Evolutionary conservation across 352 stramenopile species (phyloP).

Genomic region (Thalassiosira hispida): DNA sequence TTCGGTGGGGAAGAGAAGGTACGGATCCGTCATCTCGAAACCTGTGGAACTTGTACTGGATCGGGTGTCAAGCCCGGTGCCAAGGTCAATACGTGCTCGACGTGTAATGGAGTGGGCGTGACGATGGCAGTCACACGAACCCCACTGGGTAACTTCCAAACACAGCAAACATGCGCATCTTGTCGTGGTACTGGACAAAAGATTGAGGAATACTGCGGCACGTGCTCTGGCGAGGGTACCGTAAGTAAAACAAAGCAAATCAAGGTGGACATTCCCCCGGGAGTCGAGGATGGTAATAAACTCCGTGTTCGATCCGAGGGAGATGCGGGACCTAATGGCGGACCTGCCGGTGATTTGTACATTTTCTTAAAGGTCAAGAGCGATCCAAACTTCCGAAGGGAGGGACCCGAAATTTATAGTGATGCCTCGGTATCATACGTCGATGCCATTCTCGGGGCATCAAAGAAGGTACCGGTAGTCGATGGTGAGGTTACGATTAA

Average conservation of each 20-base stretch:
- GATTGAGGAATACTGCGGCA: slow-evolving; percentile 88
- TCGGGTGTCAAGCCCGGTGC: slow-evolving; percentile 83
- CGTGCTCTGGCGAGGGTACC: slow-evolving; percentile 85
- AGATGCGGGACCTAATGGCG: slow-evolving; percentile 86
- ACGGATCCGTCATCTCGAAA: slow-evolving; percentile 83
- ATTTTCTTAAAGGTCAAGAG: slow-evolving; percentile 88
- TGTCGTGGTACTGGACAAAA: slow-evolving; percentile 86
- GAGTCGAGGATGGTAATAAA: slow-evolving; percentile 88
- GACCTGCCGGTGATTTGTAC: slow-evolving; percentile 86
- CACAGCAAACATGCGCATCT: slow-evolving; percentile 85
- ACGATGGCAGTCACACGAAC: slow-evolving; percentile 86
- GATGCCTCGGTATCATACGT: slow-evolving; percentile 84
- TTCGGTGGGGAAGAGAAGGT: slow-evolving; percentile 86
- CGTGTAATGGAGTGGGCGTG: slow-evolving; percentile 79
- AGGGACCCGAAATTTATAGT: slow-evolving; percentile 85
- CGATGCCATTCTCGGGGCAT: slow-evolving; percentile 87
- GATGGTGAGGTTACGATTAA: slow-evolving; percentile 89
- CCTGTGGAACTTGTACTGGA: slow-evolving; percentile 79
- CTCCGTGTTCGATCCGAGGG: slow-evolving; percentile 87
- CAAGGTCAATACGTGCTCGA: slow-evolving; percentile 78
- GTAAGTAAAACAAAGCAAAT: slow-evolving; percentile 88
- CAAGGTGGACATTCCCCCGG: slow-evolving; percentile 86
- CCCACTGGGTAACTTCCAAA: slow-evolving; percentile 88
- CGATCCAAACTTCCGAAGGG: slow-evolving; percentile 78
- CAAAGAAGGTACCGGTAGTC: slow-evolving; percentile 84